These are phyloP conservation scores for Linum tenue DNA, from an alignment of 345 rosid species.

Conservation along the genomic window DNA sequence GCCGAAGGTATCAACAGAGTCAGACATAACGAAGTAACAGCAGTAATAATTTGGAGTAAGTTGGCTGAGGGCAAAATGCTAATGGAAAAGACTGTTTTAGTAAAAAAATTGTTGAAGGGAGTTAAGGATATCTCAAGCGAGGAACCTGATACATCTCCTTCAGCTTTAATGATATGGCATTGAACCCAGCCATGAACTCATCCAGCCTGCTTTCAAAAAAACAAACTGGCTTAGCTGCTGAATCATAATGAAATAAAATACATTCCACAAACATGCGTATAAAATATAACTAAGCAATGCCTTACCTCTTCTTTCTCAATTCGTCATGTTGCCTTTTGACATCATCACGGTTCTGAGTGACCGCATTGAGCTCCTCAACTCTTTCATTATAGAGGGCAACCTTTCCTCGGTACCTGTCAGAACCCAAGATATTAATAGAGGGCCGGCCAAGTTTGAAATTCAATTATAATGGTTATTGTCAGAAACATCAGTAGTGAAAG, in stretches of 20 bases:
- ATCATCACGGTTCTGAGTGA: slow-evolving; percentile 79
- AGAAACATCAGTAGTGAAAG: not conserved
- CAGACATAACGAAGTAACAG: not conserved
- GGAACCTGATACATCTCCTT: slow-evolving; percentile 99
- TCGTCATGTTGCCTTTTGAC: slow-evolving; percentile 78
- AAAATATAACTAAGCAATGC: not conserved
- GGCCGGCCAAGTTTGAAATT: not conserved
- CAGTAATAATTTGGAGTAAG: too few relatives aligned
- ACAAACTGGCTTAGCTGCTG: slow-evolving; percentile 17
- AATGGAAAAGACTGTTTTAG: not conserved
- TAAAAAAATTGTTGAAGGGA: not conserved
- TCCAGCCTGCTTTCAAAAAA: slow-evolving; percentile 56
- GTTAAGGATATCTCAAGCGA: not conserved
- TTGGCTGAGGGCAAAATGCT: too few relatives aligned
- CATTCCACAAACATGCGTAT: not conserved
- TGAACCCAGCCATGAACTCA: slow-evolving; percentile 97
- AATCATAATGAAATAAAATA: not conserved
- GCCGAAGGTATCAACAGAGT: slow-evolving; percentile 5
- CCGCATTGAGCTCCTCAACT: slow-evolving; percentile 64
- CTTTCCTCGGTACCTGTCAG: slow-evolving; percentile 61
- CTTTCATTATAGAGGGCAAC: slow-evolving; percentile 66
- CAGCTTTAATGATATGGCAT: slow-evolving; percentile 79
- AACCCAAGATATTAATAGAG: not conserved
- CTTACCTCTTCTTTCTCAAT: slow-evolving; percentile 73
- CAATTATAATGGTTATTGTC: not conserved